Base-by-base conservation (phyloP, 306 rosid species). In the Castanea sativa region DNA sequence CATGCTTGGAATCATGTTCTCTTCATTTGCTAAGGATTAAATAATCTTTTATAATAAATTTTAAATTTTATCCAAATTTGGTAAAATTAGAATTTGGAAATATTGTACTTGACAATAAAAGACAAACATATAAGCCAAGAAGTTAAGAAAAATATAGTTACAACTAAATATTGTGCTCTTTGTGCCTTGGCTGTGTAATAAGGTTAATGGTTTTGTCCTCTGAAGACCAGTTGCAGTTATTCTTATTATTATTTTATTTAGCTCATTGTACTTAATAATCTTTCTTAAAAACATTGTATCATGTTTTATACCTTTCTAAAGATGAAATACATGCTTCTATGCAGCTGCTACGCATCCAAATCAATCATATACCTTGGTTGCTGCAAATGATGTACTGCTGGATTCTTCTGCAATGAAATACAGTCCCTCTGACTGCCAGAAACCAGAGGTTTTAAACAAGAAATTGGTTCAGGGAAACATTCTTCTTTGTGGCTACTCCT, bases 401-500 rank as follows among this genome's bases (percentile, higher is more conserved):
- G 99, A 96, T 91, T 93, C 97, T 79, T 96, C 99, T 27, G 91
- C 87, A 53, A 80, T 57, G 88, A 96, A 81, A 87, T 89, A 84
- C 89, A 96, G 91, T 84, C 93, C 97, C 78, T 89, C 98, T 0
- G 99, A 96, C 82, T 96, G 99, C 88, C 99, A 96, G 86, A 90
- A 80, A 80, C 94, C 97, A 72, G 99, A 96, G 75, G 86, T 93
- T 85, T 83, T 96, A 73, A 96, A 93, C 84, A 93, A 96, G 88
- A 88, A 89, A 32, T 86, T 93, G 88, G 89, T 96, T 78, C 86
- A 90, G 89, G 99, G 99, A 41, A 96, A 91, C 75, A 91, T 96
- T 86, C 96, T 96, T 86, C 96, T 96, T 8, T 96, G 99, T 87
- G 99, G 99, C 81, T 96, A 96, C 88, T 96, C 99, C 74, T 96